Percentiles rank a stretch among this genome's conserved stretches.
Conservation (phyloP, 768 basidiomycete species). For the Piloderma croceum region DNA sequence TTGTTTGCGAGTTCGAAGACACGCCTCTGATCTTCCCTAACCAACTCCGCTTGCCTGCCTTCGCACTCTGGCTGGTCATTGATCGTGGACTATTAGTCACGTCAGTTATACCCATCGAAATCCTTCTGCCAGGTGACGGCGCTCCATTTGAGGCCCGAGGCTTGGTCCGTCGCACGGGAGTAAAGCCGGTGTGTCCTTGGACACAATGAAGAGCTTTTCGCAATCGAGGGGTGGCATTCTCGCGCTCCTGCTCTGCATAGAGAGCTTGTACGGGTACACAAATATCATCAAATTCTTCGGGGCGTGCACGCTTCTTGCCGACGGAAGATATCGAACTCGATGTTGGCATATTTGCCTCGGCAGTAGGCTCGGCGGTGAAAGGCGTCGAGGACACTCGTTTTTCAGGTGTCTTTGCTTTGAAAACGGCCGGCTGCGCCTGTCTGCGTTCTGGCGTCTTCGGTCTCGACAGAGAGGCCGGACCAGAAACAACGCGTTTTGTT, state of each 20-base stretch:
- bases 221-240: conserved; percentile 51
- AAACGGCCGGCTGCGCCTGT: conserved; percentile 35
- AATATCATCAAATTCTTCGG: conserved; percentile 68
- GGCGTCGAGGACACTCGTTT: conserved; percentile 23
- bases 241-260: conserved; percentile 43
- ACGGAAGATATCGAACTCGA: conserved; percentile 33
- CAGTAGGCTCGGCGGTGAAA: no score
- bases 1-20: no score
- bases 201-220: conserved; percentile 52
- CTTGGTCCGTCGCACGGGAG: conserved; percentile 54
- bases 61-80: conserved; percentile 27
- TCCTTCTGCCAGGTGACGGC: conserved; percentile 47
- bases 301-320: conserved; percentile 69
- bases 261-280: conserved; percentile 62
- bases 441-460: conserved; percentile 52
- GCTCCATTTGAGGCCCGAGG: conserved; percentile 35
- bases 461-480: conserved; percentile 36
- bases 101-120: conserved; percentile 43
- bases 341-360: no score
- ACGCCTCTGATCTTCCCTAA: conserved; percentile 66
- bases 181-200: conserved; percentile 69
- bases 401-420: conserved; percentile 52
- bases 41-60: conserved; percentile 61
- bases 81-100: conserved; percentile 62
- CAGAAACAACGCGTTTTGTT: conserved; percentile 35